Evolutionary conservation across 257 asterid genomes (phyloP), one percentile per base, ranked within the genome.

Genomic region (Gentiana dahurica): DNA sequence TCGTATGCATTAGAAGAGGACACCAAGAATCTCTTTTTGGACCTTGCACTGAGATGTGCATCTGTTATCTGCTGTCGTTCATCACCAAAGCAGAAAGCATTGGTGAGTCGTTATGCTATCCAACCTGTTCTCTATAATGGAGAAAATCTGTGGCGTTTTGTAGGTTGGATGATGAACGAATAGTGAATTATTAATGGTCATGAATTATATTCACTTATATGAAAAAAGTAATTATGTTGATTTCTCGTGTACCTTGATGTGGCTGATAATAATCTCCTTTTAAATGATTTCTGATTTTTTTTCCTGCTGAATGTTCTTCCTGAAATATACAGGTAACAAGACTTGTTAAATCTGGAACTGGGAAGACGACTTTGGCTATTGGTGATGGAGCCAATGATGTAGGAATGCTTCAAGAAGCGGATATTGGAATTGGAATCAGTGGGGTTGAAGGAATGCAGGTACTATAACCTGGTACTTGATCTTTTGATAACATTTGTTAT

Each of bases 361-460:
- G 77, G 59, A 89, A 67, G 71, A 86, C 93, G 0, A 89, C 96
- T 6, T 68, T 92, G 50, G 99, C 89, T 4, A 81, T 92, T 35
- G 99, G 99, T 12, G 99, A 92, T 62, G 99, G 99, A 47, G 99
- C 99, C 36, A 92, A 92, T 57, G 99, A 92, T 38, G 99, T 92
- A 51, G 99, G 99, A 70, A 92, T 92, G 99, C 97, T 92, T 63
- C 99, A 92, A 75, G 99, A 92, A 81, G 99, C 99, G 12, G 99
- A 92, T 67, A 86, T 92, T 8, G 97, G 99, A 47, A 77, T 92
- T 6, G 99, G 99, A 51, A 92, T 92, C 60, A 92, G 99, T 66
- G 99, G 99, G 3, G 97, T 86, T 10, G 99, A 92, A 70, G 99
- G 99, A 67, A 92, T 92, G 99, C 99, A 92, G 86, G 96, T 85